Base-by-base conservation (phyloP, 2,329 filamentous ascomycete species). In the Penicillium sumatraense region DNA sequence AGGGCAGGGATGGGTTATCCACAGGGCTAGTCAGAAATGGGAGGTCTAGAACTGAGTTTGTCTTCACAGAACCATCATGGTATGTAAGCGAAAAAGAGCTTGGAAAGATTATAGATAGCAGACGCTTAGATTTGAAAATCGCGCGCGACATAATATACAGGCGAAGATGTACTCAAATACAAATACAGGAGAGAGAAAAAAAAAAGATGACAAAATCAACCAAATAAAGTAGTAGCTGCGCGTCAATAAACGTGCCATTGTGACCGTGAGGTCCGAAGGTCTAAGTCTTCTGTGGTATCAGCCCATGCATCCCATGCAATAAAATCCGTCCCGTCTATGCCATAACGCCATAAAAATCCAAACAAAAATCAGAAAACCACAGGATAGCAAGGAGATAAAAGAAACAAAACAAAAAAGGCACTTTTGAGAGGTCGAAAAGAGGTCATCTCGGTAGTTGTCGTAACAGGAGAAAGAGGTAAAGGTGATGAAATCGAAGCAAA, bases 241-340 rank as follows among this genome's bases (percentile, higher is more conserved):
- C 24, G 42, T 21, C 42, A 46, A 46, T 31, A 31, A 63, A 57
- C 53, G 48, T 58, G 59, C 58, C 60, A 62, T 64, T 66, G 42
- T 31, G 70, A 73, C 72, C 71, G 70, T 61, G 72, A 69, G 70
- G 72, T 72, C 72, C 21, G 57, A 65, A 62, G 62, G 63, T 75
- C 72, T 75, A 75, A 52, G 54, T 62, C 64, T 66, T 65, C 66
- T 74, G n/a, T n/a, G 72, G 72, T 75, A 74, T 74, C 71, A 73
- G 66, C 61, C 69, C 70, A 69, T 71, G 66, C 62, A 70, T 71
- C 65, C 70, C 69, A 68, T 59, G 59, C 54, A 65, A 68, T 51
- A 59, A 62, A 24, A 55, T 65, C 68, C 62, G 46, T 68, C 65
- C 72, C 63, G 64, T 75, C 72, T 75, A 75, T 73, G 49, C 63